Evolutionary conservation across 495 filamentous ascomycete species (phyloP).

Genomic region (Trichoderma asperelloides): DNA sequence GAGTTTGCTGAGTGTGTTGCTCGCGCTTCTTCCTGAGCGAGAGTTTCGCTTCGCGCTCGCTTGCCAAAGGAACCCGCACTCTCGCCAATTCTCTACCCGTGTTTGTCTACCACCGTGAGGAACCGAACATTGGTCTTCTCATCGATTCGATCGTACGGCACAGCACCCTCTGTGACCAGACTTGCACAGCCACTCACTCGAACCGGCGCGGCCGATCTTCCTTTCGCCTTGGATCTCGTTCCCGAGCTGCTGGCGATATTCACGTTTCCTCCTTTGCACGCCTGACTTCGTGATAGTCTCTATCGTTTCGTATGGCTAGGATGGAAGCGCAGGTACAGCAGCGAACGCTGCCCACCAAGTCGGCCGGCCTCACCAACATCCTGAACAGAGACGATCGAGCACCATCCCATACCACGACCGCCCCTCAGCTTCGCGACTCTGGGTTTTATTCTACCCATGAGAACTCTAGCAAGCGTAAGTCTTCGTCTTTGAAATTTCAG

Average conservation of each 20-base stretch:
- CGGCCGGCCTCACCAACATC: slow-evolving; percentile 6
- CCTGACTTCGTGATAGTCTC: background rate
- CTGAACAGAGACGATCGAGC: slow-evolving; percentile 8
- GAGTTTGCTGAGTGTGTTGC: background rate
- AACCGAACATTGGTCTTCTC: background rate
- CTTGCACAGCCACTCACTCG: background rate
- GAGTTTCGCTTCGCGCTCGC: slow-evolving; percentile 6
- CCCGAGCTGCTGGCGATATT: background rate
- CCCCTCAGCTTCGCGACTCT: slow-evolving; percentile 31
- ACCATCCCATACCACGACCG: background rate
- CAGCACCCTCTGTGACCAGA: background rate
- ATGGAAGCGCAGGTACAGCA: slow-evolving; percentile 2
- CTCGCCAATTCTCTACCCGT: slow-evolving; percentile 3
- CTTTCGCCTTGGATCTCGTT: background rate
- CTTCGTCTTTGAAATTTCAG: background rate
- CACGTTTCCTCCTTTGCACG: background rate
- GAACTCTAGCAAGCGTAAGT: slow-evolving; percentile 47
- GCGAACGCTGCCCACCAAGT: slow-evolving; percentile 3
- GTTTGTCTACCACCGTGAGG: background rate
- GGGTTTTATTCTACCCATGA: slow-evolving; percentile 47
- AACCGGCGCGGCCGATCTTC: background rate
- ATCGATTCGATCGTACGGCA: background rate
- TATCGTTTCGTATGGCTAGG: background rate
- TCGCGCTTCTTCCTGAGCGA: slow-evolving; percentile 5
- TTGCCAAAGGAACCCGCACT: slow-evolving; percentile 2